phyloP scores from a whole-genome alignment of 768 basidiomycete genomes.

The Russula sp. region DNA sequence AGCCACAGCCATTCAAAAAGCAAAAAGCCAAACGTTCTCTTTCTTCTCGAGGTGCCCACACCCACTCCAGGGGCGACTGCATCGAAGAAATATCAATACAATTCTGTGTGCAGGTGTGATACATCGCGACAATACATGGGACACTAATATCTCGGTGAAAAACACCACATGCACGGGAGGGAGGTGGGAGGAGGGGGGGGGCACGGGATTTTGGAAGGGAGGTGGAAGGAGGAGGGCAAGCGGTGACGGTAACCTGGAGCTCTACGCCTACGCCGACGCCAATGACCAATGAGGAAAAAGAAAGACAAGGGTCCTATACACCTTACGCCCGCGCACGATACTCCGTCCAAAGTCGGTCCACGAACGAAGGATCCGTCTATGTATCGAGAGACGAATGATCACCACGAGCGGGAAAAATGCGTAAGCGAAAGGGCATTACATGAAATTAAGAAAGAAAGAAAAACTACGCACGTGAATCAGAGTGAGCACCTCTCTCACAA shows the following conservation, averaged over 20 bases:
- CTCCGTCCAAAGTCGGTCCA: constrained; percentile 51
- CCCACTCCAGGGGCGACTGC: neutral
- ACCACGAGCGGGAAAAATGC: too few relatives aligned
- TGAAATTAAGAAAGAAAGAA: neutral
- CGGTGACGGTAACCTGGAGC: neutral
- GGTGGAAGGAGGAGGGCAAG: neutral
- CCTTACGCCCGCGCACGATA: constrained; percentile 29
- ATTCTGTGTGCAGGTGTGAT: constrained; percentile 7
- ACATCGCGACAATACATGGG: constrained; percentile 15
- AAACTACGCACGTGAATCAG: constrained; percentile 34
- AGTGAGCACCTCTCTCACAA: constrained; percentile 66
- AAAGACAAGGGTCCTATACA: too few relatives aligned
- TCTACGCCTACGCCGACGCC: too few relatives aligned
- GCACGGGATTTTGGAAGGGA: neutral
- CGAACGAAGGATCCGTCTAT: constrained; percentile 64
- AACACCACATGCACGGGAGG: neutral
- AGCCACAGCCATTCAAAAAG: neutral
- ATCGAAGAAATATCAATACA: constrained; percentile 9
- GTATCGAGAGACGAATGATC: constrained; percentile 28
- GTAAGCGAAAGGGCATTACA: neutral
- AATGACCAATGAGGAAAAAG: too few relatives aligned
- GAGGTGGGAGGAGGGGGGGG: too few relatives aligned
- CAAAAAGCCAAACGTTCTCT: neutral
- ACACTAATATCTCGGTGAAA: constrained; percentile 7
- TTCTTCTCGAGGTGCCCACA: neutral